Base-by-base conservation (phyloP, 1,284 basidiomycete genomes). In the Marasmius oreades region DNA sequence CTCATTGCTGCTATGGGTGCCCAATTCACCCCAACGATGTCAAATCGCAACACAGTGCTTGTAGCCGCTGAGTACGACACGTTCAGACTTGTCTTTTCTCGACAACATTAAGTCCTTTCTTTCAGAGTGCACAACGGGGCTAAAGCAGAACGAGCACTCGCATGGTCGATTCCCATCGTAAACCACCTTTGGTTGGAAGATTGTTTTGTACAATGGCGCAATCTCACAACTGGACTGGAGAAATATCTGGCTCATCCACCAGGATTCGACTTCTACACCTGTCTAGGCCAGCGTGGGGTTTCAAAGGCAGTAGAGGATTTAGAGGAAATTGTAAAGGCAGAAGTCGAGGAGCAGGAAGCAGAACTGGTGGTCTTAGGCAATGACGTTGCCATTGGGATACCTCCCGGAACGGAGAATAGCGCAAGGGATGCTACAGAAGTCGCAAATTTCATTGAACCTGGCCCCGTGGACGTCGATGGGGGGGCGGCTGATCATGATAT, bases 131-230 rank as follows among this genome's bases (percentile, higher is more conserved):
- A 50, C 14, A 50, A 73, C 1, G 90, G 90, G n/a, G 81, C 79
- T 3, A 94, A 94, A 71, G 85, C 89, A 0, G 71, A 73, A 6
- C 89, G 88, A 65, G 92, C 92, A 0, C 73, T 76, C 8, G 76
- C 83, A 0, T 95, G 93, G 93, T 82, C 81, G 0, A 90, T 95
- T 57, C 88, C 92, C 0, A 76, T 95, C 56, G 88, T 95, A 12
- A 95, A 94, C 62, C 94, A 96, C 64, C 77, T 81, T 0, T 96
- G 93, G 90, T 77, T 96, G 5, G 93, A 95, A 67, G 90, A 93
- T 60, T 95, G 90, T 68, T 91, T 93, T 64, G 70, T 84, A 18
- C 78, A 84, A 51, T 95, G 93, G 93, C 76, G 78, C n/a, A 75
- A 78, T 22, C 73, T 88, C 45, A 83, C 84, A 0, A 76, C 81